Percentiles rank a stretch among this genome's conserved stretches.
Conservation (phyloP, 1,284 basidiomycete genomes). For the Hymenochaete sp. region DNA sequence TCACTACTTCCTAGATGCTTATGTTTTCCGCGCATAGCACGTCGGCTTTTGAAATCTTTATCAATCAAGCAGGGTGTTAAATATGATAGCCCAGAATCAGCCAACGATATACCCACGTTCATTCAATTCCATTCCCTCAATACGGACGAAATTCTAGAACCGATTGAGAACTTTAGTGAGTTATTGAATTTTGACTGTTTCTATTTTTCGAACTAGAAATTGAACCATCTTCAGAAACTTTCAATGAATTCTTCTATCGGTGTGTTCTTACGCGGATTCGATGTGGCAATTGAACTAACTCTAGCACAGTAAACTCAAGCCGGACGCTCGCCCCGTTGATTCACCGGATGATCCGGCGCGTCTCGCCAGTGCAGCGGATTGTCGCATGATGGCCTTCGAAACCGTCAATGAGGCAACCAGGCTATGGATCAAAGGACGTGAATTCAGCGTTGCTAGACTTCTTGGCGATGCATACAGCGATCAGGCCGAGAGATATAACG, state of each 20-base stretch:
- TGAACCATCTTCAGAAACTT: slow-evolving; percentile 67
- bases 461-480: slow-evolving; percentile 73
- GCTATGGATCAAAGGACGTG: slow-evolving; percentile 96
- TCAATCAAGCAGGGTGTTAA: slow-evolving; percentile 94
- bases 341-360: slow-evolving; percentile 64
- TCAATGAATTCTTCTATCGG: slow-evolving; percentile 87
- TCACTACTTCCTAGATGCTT: slow-evolving; percentile 4
- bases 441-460: slow-evolving; percentile 75
- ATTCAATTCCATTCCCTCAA: slow-evolving; percentile 88
- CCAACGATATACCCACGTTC: slow-evolving; percentile 77
- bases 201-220: slow-evolving; percentile 11
- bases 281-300: slow-evolving; percentile 8
- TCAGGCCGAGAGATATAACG: slow-evolving; percentile 60
- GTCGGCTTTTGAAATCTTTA: slow-evolving; percentile 77
- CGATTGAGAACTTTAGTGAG: slow-evolving; percentile 76
- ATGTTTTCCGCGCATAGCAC: slow-evolving; percentile 35
- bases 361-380: slow-evolving; percentile 87
- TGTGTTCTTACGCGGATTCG: slow-evolving; percentile 19
- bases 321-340: slow-evolving; percentile 72
- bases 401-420: slow-evolving; percentile 77
- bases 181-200: slow-evolving; percentile 18
- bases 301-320: slow-evolving; percentile 71
- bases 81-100: slow-evolving; percentile 82
- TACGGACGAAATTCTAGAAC: slow-evolving; percentile 74
- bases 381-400: slow-evolving; percentile 89